Percentiles rank a stretch among this genome's conserved stretches.
Conservation (phyloP, 2,329 filamentous ascomycete species). For the Trichoderma pleuroti region DNA sequence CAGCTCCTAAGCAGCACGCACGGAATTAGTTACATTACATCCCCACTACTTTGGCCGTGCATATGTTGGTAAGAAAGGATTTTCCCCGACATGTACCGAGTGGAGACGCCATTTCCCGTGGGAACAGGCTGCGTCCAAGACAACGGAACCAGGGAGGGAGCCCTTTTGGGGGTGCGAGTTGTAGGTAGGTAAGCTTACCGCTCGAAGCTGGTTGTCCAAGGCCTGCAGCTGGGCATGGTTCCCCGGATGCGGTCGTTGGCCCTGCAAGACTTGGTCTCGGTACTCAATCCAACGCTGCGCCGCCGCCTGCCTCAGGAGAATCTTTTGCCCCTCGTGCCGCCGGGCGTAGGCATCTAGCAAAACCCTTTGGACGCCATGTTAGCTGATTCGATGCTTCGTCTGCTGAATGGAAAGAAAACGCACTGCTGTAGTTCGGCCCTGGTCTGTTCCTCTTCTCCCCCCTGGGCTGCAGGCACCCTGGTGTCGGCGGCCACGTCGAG, state of each 20-base stretch:
- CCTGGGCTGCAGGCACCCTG: conserved; percentile 50
- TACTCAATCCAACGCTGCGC: conserved; percentile 58
- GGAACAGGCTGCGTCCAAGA: not conserved
- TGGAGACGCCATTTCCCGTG: not conserved
- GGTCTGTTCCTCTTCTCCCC: conserved; percentile 55
- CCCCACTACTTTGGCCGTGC: not conserved
- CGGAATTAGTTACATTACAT: not conserved
- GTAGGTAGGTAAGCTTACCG: conserved; percentile 39
- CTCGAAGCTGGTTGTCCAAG: conserved; percentile 55
- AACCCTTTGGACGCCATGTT: conserved; percentile 40
- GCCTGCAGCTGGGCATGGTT: conserved; percentile 48
- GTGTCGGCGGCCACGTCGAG: conserved; percentile 62
- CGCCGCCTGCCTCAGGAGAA: conserved; percentile 58
- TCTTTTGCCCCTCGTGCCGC: conserved; percentile 62
- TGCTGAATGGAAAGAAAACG: conserved; percentile 25
- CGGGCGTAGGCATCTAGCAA: conserved; percentile 58
- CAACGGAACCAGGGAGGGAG: not conserved
- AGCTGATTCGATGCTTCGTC: not conserved
- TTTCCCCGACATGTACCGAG: conserved; percentile 1
- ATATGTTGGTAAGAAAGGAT: conserved; percentile 1
- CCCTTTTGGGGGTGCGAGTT: not conserved
- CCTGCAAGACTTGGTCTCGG: conserved; percentile 52
- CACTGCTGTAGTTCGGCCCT: conserved; percentile 63
- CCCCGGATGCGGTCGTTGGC: conserved; percentile 45
- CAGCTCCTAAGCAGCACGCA: conserved; percentile 48